Conservation (phyloP, 2,329 filamentous ascomycete species). For the Talaromyces funiculosus region DNA sequence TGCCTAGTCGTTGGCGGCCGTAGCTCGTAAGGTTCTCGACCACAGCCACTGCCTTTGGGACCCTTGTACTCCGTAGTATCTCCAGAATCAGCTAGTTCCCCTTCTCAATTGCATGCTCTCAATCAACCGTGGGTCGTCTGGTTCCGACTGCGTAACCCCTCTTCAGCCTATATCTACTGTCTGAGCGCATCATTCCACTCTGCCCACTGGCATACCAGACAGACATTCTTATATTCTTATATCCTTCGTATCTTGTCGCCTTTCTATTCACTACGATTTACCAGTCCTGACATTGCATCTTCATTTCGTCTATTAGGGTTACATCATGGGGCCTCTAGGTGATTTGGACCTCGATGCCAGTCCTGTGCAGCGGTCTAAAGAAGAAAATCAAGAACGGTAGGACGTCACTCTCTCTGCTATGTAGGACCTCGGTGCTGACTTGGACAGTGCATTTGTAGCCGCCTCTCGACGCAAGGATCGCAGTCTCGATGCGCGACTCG, state of each 20-base stretch:
- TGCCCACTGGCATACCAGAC: not conserved
- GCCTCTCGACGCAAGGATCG: slow-evolving; percentile 82
- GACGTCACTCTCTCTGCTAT: slow-evolving; percentile 7
- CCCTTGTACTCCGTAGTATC: slow-evolving; percentile 2
- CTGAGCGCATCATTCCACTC: not conserved
- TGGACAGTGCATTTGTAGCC: slow-evolving; percentile 74
- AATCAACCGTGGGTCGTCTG: not conserved
- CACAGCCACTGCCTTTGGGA: not conserved
- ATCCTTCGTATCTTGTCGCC: not conserved
- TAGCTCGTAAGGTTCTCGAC: slow-evolving; percentile 5
- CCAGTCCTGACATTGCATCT: not conserved
- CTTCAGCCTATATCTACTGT: slow-evolving; percentile 10
- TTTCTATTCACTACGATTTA: not conserved
- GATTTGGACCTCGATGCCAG: slow-evolving; percentile 21
- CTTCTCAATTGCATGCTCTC: not conserved
- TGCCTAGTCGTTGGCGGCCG: not conserved
- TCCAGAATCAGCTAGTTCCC: not conserved
- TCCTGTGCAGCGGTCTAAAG: slow-evolving; percentile 32
- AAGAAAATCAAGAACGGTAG: slow-evolving; percentile 44
- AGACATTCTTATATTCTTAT: not conserved
- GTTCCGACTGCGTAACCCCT: slow-evolving; percentile 2
- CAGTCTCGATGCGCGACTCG: slow-evolving; percentile 77
- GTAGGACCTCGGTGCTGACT: slow-evolving; percentile 13
- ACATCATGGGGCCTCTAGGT: slow-evolving; percentile 7
- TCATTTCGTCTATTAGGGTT: not conserved